Evolutionary conservation across 331 rosid genomes (phyloP), one percentile per base, ranked within the genome.

Genomic region (Quercus lobata): DNA sequence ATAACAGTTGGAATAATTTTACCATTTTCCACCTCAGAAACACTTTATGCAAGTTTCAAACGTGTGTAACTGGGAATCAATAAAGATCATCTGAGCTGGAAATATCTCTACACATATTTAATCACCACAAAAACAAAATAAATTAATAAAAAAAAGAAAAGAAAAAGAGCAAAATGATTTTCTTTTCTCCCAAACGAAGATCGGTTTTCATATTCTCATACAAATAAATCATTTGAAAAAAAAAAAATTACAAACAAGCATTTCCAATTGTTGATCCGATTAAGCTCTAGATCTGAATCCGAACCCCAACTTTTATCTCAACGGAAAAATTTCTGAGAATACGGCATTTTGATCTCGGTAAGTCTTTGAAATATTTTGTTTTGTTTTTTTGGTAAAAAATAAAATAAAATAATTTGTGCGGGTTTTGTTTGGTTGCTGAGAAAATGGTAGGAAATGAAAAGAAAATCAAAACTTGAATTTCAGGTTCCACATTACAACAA

Each of bases 241-340:
- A 73, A 52, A 21, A 63, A 41, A 72, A 61, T 52, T 82, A 24
- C 75, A 69, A 49, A 62, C 79, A 80, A 79, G 80, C 80, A 83
- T 76, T 83, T 79, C 62, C 68, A 58, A 52, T 29, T 76, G 78
- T 57, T 84, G 73, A 71, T 78, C 78, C 86, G 61, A 77, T 37
- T 60, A 5, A 49, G 32, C 37, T 63, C 79, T 75, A 87, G 96
- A 87, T 91, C 93, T 87, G 87, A 83, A 81, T 83, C 79, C 74
- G 30, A 63, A 75, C 32, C 71, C 61, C 66, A 58, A 34, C 75
- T 69, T 81, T 72, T 60, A 35, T 34, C 22, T 49, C 14, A 1
- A 18, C n/a, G 19, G 19, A 25, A 27, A 27, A 6, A 4, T 52
- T 84, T 78, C 84, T 9, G 55, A 18, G 19, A 44, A 75, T 57